Evolutionary conservation across 1,284 basidiomycete species (phyloP).

Genomic region (Mycena sp.): DNA sequence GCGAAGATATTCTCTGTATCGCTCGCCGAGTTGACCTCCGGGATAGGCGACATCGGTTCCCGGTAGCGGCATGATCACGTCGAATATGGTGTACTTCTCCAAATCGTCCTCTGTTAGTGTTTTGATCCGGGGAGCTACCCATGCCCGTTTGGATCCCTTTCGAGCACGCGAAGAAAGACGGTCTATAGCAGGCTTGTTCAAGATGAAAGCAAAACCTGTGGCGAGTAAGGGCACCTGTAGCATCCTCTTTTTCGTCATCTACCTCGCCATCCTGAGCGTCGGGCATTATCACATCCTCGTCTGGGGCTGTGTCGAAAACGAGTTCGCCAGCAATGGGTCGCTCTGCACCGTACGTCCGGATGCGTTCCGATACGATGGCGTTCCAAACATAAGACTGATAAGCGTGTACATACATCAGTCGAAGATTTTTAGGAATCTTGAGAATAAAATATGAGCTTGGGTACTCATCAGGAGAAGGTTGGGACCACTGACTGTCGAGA

Average conservation of each 20-base stretch:
- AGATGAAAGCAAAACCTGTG: background rate
- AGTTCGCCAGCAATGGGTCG: slow-evolving; percentile 89
- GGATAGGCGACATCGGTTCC: slow-evolving; percentile 94
- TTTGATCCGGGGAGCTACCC: slow-evolving; percentile 76
- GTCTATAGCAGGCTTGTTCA: slow-evolving; percentile 35
- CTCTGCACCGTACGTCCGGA: slow-evolving; percentile 80
- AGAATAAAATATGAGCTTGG: slow-evolving; percentile 7
- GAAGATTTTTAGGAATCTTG: slow-evolving; percentile 94
- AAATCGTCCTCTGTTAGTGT: slow-evolving; percentile 81
- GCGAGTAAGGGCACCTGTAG: slow-evolving; percentile 52
- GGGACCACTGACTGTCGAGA: slow-evolving; percentile 74
- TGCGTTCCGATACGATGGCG: slow-evolving; percentile 91
- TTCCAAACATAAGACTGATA: slow-evolving; percentile 99
- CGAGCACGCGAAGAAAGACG: slow-evolving; percentile 36
- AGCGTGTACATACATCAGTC: slow-evolving; percentile 98
- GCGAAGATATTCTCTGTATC: slow-evolving; percentile 83
- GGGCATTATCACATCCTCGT: slow-evolving; percentile 47
- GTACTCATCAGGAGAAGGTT: background rate
- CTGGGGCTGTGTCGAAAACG: slow-evolving; percentile 65
- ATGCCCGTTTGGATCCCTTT: slow-evolving; percentile 60
- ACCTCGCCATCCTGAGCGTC: slow-evolving; percentile 48
- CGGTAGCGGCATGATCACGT: slow-evolving; percentile 95
- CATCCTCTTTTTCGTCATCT: slow-evolving; percentile 47
- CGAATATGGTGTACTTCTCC: slow-evolving; percentile 85
- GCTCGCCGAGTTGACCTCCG: slow-evolving; percentile 81